Base-by-base conservation (phyloP, 1,284 basidiomycete genomes). In the Heterobasidion annosum region DNA sequence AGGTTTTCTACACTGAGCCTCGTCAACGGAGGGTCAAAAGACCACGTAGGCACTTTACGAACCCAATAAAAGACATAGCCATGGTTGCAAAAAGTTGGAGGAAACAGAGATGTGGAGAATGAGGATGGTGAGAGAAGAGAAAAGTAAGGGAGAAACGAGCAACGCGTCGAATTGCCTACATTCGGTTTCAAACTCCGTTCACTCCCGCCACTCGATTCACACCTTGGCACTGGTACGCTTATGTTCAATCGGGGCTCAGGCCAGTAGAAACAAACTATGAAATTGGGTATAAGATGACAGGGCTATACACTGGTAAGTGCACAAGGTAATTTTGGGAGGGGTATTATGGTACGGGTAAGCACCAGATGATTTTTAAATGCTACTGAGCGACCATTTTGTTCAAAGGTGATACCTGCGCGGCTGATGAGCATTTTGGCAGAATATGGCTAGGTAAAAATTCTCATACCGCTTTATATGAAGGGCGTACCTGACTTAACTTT, bases 11-110 rank as follows among this genome's bases (percentile, higher is more conserved):
- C n/a, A 49, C 42, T 47, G 44, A 55, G 50, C 55, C 49, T 60
- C 50, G 56, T 65, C 56, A 67, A 64, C 19, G 15, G 15, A 12
- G 15, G 13, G 32, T 6, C 7, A 16, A 12, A 7, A 34, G n/a
- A 10, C 15, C n/a, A 8, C 33, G 15, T n/a, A 34, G 8, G 15
- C 48, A 18, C 51, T 40, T 19, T 37, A 64, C 72, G 43, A 56
- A 85, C 85, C 84, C 85, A 62, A 87, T 87, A 65, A 85, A 87
- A 69, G 81, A 85, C 57, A 78, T 75, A 59, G 85, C 83, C 85
- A 87, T 87, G 63, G 59, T 68, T 56, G 58, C 44, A 34, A 49
- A 51, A 18, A 35, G 34, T 49, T 45, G 48, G 53, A 48, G 49
- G 49, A 32, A 47, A 5, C 37, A 48, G 34, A n/a, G 45, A 34